Evolutionary conservation across 257 asterid species (phyloP).

Genomic region (Apocynum venetum): DNA sequence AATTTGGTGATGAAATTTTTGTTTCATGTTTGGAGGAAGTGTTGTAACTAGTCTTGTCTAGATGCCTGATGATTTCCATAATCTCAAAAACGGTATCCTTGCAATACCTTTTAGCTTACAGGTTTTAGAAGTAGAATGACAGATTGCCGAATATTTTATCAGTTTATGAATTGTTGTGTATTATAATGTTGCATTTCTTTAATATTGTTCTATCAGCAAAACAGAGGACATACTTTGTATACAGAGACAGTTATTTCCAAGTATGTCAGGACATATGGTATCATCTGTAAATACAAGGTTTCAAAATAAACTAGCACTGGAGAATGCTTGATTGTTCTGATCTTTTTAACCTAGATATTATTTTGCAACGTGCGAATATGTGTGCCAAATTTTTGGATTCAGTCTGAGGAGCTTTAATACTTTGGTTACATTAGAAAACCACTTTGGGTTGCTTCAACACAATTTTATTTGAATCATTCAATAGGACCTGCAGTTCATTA

Average conservation of each 20-base stretch:
- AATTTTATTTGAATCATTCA: background rate
- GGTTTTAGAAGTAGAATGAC: background rate
- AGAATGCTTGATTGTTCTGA: background rate
- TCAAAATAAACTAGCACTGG: background rate
- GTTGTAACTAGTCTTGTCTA: background rate
- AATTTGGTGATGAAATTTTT: background rate
- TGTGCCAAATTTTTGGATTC: background rate
- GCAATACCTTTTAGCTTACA: background rate
- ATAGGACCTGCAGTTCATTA: background rate
- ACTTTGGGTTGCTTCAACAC: background rate
- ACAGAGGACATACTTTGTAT: background rate
- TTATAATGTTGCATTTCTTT: background rate
- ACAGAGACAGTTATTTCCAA: background rate
- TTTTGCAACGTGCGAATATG: background rate
- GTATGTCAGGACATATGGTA: background rate
- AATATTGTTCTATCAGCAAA: background rate
- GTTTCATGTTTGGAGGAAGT: background rate
- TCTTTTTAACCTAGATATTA: background rate
- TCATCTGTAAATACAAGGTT: background rate
- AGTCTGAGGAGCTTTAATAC: background rate
- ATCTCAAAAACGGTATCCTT: background rate
- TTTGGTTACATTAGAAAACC: background rate
- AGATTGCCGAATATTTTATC: background rate
- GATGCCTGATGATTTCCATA: background rate
- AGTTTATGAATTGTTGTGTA: background rate